These are phyloP conservation scores for Coemansia umbellata DNA, from an alignment of 192 early-diverging fungal genomes.

Conservation along the genomic window DNA sequence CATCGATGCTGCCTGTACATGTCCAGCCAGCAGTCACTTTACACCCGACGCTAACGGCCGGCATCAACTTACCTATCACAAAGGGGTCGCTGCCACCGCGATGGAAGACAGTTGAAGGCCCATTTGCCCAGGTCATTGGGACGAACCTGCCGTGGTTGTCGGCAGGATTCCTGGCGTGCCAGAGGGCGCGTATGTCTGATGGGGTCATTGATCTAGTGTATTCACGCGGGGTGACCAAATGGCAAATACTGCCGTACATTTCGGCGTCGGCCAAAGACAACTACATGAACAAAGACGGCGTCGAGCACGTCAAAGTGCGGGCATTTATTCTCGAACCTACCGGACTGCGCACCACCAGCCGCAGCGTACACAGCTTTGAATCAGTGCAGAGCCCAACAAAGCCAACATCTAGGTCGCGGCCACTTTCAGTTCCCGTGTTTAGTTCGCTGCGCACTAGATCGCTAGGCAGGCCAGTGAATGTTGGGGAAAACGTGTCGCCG, in stretches of 20 bases:
- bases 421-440: conserved; percentile 19
- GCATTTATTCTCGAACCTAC: conserved; percentile 62
- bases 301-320: conserved; percentile 45
- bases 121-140: conserved; percentile 53
- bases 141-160: conserved; percentile 63
- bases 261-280: conserved; percentile 40
- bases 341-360: conserved; percentile 40
- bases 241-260: conserved; percentile 44
- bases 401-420: neutral
- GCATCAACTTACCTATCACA: conserved; percentile 33
- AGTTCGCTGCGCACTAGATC: conserved; percentile 12
- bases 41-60: conserved; percentile 45
- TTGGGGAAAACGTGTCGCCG: neutral
- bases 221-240: conserved; percentile 40
- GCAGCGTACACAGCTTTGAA: conserved; percentile 12
- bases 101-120: conserved; percentile 54
- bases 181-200: conserved; percentile 50
- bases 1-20: conserved; percentile 6
- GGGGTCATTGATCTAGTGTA: conserved; percentile 54
- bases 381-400: conserved; percentile 8
- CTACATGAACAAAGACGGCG: conserved; percentile 46
- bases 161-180: conserved; percentile 51
- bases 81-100: conserved; percentile 36
- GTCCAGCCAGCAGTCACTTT: conserved; percentile 41
- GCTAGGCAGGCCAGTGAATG: neutral